These are phyloP conservation scores for Stephania japonica DNA, from an alignment of 164 flowering plant species.

Conservation along the genomic window DNA sequence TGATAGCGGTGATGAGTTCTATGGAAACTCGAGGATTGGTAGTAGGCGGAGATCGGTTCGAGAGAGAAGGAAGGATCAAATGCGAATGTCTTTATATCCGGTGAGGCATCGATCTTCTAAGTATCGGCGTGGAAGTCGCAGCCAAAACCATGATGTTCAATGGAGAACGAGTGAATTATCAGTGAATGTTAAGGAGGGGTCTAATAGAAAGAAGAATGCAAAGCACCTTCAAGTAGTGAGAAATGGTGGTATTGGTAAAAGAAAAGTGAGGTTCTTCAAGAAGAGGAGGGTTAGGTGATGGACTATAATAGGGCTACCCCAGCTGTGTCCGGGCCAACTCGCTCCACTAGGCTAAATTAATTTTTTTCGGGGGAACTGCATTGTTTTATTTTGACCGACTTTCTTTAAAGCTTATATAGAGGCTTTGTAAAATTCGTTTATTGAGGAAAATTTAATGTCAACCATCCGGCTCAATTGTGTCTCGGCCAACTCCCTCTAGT, in stretches of 20 bases:
- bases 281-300: conserved; percentile 23
- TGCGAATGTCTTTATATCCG: conserved; percentile 23
- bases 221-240: conserved; percentile 21
- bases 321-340: no score
- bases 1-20: conserved; percentile 12
- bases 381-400: no score
- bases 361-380: no score
- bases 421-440: no score
- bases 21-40: conserved; percentile 6
- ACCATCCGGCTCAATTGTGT: no score
- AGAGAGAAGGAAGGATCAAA: conserved; percentile 26
- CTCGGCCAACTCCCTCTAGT: no score
- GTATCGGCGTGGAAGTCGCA: conserved; percentile 8
- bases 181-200: conserved; percentile 23
- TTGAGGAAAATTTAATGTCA: no score
- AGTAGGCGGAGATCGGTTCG: conserved; percentile 29
- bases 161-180: conserved; percentile 24
- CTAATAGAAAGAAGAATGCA: conserved; percentile 19
- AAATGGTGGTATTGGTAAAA: conserved; percentile 16
- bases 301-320: neutral
- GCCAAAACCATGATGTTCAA: conserved; percentile 17
- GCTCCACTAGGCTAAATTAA: no score
- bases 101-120: conserved; percentile 13
- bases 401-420: no score
- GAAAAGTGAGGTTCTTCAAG: conserved; percentile 19